Evolutionary conservation across 2,329 filamentous ascomycete species (phyloP).

Genomic region (Daldinia sp.): DNA sequence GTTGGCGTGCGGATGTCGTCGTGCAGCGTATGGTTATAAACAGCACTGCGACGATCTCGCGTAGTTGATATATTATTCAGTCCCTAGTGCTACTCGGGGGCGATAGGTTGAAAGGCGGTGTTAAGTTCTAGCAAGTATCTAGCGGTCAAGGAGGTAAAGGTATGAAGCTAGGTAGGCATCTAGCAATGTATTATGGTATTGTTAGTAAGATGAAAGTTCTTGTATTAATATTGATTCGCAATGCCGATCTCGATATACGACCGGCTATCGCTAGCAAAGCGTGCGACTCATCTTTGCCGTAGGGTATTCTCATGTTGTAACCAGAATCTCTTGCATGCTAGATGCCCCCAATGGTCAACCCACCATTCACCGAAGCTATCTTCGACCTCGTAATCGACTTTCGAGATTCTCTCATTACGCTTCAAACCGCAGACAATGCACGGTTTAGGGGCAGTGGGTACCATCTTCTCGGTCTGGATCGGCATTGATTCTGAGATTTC

Average conservation of each 20-base stretch:
- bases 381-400: slow-evolving; percentile 78
- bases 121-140: not conserved
- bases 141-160: not conserved
- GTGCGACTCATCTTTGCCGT: slow-evolving; percentile 64
- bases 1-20: not conserved
- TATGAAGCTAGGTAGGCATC: not conserved
- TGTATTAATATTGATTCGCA: not conserved
- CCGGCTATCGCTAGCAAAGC: not conserved
- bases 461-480: slow-evolving; percentile 75
- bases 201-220: not conserved
- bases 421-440: slow-evolving; percentile 90
- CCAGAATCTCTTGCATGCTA: slow-evolving; percentile 87
- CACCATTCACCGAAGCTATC: slow-evolving; percentile 98
- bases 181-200: not conserved
- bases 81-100: not conserved
- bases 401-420: slow-evolving; percentile 81
- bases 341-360: slow-evolving; percentile 87
- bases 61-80: not conserved
- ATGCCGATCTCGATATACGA: not conserved
- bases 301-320: slow-evolving; percentile 74
- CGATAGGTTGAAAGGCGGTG: not conserved
- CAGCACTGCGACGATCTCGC: not conserved
- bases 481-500: slow-evolving; percentile 75
- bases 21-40: not conserved
- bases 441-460: slow-evolving; percentile 74